Evolutionary conservation across 208 protist genomes (phyloP).

Genomic region (Balamuthia mandrillaris): DNA sequence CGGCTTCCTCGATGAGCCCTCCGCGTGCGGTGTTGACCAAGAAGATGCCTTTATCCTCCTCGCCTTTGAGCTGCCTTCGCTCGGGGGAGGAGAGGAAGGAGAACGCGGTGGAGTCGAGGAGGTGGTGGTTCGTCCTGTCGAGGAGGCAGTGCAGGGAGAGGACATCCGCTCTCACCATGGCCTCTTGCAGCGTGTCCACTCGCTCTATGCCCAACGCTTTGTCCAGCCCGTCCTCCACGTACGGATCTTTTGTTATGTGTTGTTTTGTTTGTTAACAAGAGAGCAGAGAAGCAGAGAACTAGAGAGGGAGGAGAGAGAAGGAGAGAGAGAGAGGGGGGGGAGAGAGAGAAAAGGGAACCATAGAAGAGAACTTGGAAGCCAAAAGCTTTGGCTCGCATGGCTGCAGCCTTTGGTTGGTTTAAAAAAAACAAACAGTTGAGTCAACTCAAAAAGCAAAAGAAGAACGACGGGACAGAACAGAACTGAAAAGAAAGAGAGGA

Average conservation of each 20-base stretch:
- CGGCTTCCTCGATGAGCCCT: background rate
- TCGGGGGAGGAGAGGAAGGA: background rate
- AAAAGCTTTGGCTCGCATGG: background rate
- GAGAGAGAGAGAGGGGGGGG: too few species aligned
- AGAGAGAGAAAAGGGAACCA: too few species aligned
- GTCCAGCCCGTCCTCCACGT: background rate
- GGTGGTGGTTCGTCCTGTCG: background rate
- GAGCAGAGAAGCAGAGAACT: too few species aligned
- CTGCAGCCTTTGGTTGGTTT: too few species aligned
- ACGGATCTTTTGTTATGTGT: too few species aligned
- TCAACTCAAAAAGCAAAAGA: too few species aligned
- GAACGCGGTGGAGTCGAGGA: background rate
- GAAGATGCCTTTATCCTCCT: background rate
- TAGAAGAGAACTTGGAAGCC: slow-evolving; percentile 22
- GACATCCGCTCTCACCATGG: background rate
- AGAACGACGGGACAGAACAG: too few species aligned
- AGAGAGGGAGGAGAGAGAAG: too few species aligned
- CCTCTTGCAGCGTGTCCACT: background rate
- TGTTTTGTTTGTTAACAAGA: too few species aligned
- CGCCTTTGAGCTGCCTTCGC: background rate
- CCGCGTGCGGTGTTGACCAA: background rate
- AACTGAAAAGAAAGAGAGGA: too few species aligned
- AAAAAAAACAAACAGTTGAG: too few species aligned
- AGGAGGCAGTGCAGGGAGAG: slow-evolving; percentile 7
- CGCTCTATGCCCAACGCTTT: background rate